A percentile compares a stretch with the other conserved stretches of the same genome.
Conservation (phyloP, 1,284 basidiomycete genomes). For the Ustilago lituana region DNA sequence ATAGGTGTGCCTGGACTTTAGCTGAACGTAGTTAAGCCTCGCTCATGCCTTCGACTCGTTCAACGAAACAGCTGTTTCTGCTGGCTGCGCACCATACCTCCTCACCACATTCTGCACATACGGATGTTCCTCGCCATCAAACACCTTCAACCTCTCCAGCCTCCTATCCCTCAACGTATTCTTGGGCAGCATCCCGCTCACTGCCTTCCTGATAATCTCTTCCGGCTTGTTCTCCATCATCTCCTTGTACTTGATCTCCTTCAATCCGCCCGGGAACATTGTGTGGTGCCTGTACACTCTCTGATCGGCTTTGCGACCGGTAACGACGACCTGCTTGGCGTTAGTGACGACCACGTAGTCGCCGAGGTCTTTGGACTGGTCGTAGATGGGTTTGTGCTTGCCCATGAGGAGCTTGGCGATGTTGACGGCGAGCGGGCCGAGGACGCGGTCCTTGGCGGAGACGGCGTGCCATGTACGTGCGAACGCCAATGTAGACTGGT, state of each 20-base stretch:
- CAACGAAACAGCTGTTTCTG: neutral
- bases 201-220: constrained; percentile 70
- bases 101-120: constrained; percentile 55
- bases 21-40: too few species aligned
- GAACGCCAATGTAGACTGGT: constrained; percentile 93
- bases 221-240: constrained; percentile 79
- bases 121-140: constrained; percentile 60
- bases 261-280: constrained; percentile 92
- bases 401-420: constrained; percentile 97
- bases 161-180: constrained; percentile 65
- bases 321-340: constrained; percentile 83
- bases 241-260: constrained; percentile 69
- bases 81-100: constrained; percentile 16
- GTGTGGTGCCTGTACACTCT: constrained; percentile 88
- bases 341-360: constrained; percentile 98
- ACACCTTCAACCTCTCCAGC: constrained; percentile 64
- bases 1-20: too few species aligned
- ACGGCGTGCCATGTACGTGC: constrained; percentile 95
- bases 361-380: constrained; percentile 74
- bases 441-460: constrained; percentile 85
- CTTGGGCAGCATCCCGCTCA: constrained; percentile 67
- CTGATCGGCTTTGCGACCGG: constrained; percentile 88
- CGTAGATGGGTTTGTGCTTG: constrained; percentile 98
- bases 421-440: constrained; percentile 91
- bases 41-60: constrained; percentile 12